Percentiles rank a stretch among this genome's conserved stretches.
Conservation (phyloP, 192 early-diverging fungal genomes). For the Phlyctochytrium arcticum region DNA sequence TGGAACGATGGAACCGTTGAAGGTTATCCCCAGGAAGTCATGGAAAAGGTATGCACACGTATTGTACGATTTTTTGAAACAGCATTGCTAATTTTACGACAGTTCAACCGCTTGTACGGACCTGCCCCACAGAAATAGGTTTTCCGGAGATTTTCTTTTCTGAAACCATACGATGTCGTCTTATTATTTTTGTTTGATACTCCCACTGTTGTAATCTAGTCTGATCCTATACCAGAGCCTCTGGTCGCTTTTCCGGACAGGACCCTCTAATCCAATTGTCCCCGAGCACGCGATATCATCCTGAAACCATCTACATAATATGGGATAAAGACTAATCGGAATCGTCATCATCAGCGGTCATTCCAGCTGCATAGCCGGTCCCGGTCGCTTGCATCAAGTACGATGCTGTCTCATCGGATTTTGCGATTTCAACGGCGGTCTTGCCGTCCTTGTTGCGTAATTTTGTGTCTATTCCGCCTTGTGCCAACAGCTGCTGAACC, state of each 20-base stretch:
- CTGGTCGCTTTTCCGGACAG: no score
- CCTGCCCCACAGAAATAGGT: no score
- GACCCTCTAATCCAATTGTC: not conserved
- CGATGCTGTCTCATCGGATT: conserved; percentile 41
- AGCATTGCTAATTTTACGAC: not conserved
- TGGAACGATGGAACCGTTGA: conserved; percentile 51
- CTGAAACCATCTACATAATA: no score
- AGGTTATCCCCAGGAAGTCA: conserved; percentile 45
- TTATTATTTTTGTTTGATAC: no score
- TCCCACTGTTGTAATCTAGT: no score
- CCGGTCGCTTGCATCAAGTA: conserved; percentile 32
- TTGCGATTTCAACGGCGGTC: conserved; percentile 34
- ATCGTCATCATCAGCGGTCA: conserved; percentile 25
- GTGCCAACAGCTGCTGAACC: conserved; percentile 30
- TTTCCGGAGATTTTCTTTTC: no score
- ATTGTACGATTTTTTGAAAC: not conserved
- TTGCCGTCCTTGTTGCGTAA: conserved; percentile 46
- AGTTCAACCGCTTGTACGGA: conserved; percentile 23
- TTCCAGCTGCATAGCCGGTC: conserved; percentile 4
- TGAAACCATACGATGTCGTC: no score
- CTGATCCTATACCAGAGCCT: no score
- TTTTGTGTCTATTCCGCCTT: conserved; percentile 28
- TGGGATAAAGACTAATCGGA: no score
- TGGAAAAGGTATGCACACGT: conserved; percentile 27
- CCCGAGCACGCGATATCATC: not conserved